A percentile compares a stretch with the other conserved stretches of the same genome.
phyloP scores from a whole-genome alignment of 345 rosid species.

The Eucalyptus pauciflora region DNA sequence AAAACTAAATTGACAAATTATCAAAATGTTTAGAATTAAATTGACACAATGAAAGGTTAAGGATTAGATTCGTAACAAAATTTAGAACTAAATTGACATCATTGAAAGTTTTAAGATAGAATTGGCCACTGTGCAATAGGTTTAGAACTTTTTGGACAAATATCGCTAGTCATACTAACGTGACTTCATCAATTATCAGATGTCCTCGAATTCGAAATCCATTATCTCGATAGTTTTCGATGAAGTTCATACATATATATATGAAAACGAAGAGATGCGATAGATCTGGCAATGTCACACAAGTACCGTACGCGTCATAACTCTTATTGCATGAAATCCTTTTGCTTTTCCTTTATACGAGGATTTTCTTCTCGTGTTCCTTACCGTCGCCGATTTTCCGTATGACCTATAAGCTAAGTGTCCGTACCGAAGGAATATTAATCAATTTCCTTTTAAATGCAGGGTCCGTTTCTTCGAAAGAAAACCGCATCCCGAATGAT shows the following conservation, averaged over 20 bases:
- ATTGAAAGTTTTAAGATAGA: neutral
- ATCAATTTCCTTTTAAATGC: neutral
- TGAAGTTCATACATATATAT: neutral
- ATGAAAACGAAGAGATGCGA: neutral
- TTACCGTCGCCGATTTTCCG: neutral
- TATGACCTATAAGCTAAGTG: neutral
- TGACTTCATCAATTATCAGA: neutral
- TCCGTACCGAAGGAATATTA: neutral
- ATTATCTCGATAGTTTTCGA: neutral
- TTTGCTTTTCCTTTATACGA: neutral
- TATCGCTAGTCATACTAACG: neutral
- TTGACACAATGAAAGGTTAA: neutral
- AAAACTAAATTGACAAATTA: too few relatives aligned
- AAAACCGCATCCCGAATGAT: too few relatives aligned
- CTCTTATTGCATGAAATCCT: neutral
- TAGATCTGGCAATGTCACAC: neutral
- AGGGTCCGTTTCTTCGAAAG: too few relatives aligned
- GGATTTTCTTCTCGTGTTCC: neutral
- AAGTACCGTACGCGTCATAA: neutral
- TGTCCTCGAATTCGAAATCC: neutral
- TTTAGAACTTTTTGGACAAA: too few relatives aligned
- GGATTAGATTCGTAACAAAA: neutral
- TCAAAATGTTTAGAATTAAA: neutral
- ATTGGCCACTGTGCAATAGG: too few relatives aligned
- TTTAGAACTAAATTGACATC: too few relatives aligned